A percentile compares a stretch with the other conserved stretches of the same genome.
These are phyloP conservation scores for Ogataea wickerhamii DNA, from an alignment of 805 yeast genomes.

Conservation along the genomic window DNA sequence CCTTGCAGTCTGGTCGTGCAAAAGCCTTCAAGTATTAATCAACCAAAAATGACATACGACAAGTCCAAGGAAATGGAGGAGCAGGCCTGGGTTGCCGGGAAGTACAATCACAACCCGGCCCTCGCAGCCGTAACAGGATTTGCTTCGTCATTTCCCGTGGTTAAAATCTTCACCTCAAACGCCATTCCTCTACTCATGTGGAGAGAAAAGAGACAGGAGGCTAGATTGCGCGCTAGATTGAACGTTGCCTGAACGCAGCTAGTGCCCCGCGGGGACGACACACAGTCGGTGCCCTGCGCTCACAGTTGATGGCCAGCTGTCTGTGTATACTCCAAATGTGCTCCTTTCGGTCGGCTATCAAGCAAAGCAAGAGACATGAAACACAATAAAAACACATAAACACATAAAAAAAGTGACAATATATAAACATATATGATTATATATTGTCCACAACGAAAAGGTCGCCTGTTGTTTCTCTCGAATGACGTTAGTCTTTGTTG, in stretches of 20 bases:
- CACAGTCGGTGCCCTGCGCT: too few relatives aligned
- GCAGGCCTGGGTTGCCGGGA: conserved; percentile 48
- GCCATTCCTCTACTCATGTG: conserved; percentile 56
- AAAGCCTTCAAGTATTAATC: too few relatives aligned
- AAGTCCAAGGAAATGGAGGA: conserved; percentile 36
- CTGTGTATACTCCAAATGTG: too few relatives aligned
- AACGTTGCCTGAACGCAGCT: conserved; percentile 5
- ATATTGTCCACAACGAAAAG: conserved; percentile 1
- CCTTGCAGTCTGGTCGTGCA: too few relatives aligned
- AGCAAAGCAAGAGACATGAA: background rate
- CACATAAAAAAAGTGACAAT: background rate
- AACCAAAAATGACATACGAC: conserved; percentile 25
- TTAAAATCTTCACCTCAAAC: conserved; percentile 56
- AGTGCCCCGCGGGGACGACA: too few relatives aligned
- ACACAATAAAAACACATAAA: background rate
- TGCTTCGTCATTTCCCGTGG: conserved; percentile 54
- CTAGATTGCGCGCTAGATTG: conserved; percentile 18
- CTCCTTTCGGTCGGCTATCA: too few relatives aligned
- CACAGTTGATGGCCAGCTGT: too few relatives aligned
- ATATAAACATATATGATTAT: background rate
- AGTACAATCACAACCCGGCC: conserved; percentile 49
- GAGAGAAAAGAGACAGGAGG: conserved; percentile 37
- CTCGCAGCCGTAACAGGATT: conserved; percentile 57
- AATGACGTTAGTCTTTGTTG: conserved; percentile 4
- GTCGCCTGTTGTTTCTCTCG: conserved; percentile 1